A percentile compares a stretch with the other conserved stretches of the same genome.
These are phyloP conservation scores for Sphaerosporella brunnea DNA, from an alignment of 495 filamentous ascomycete species.

Conservation along the genomic window DNA sequence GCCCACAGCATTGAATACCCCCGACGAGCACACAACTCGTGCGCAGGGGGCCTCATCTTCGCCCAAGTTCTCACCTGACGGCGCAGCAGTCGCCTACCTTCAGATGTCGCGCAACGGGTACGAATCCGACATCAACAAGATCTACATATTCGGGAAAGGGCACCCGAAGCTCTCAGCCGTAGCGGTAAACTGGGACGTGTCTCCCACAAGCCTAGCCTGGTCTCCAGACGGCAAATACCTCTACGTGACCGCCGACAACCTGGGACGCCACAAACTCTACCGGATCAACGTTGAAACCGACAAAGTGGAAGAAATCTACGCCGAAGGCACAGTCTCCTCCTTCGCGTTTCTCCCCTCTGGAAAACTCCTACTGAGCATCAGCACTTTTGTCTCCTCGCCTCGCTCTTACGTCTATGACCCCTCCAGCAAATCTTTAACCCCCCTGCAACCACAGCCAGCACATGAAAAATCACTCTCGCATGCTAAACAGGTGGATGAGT, in stretches of 20 bases:
- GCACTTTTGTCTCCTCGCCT: constrained; percentile 35
- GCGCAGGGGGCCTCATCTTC: constrained; percentile 53
- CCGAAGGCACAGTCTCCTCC: constrained; percentile 41
- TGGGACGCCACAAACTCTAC: constrained; percentile 44
- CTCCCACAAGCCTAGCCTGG: constrained; percentile 47
- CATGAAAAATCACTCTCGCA: constrained; percentile 5
- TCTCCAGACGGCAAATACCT: constrained; percentile 45
- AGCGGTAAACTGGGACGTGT: constrained; percentile 44
- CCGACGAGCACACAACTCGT: constrained; percentile 29
- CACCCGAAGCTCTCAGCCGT: constrained; percentile 25
- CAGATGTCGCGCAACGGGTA: constrained; percentile 68
- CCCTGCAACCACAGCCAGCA: constrained; percentile 16
- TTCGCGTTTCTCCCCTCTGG: constrained; percentile 37
- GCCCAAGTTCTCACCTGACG: constrained; percentile 58
- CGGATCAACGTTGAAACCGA: constrained; percentile 38
- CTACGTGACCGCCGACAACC: constrained; percentile 48
- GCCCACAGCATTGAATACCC: constrained; percentile 29
- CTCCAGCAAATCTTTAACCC: constrained; percentile 34
- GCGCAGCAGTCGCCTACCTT: constrained; percentile 52
- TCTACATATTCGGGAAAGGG: constrained; percentile 30
- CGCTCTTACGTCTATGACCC: constrained; percentile 5
- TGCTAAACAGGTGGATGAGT: constrained; percentile 44
- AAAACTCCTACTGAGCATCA: constrained; percentile 45
- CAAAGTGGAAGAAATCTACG: constrained; percentile 33
- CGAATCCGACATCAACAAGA: constrained; percentile 68